Evolutionary conservation across 2,329 filamentous ascomycete species (phyloP).

Genomic region (Venturia asperata): DNA sequence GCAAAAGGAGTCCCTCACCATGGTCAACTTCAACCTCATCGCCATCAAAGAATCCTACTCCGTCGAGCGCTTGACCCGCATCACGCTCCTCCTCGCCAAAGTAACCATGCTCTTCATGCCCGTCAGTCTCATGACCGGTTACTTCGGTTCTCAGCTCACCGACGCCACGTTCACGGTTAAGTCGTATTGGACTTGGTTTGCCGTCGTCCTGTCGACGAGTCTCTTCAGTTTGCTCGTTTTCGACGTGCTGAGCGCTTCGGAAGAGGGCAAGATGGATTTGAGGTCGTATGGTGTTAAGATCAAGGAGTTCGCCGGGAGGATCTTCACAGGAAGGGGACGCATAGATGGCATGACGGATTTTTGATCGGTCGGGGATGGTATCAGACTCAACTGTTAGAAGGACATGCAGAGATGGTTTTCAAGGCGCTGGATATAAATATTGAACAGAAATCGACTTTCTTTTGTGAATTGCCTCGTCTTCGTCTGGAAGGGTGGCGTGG

Average conservation of each 20-base stretch:
- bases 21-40: conserved; percentile 71
- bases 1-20: conserved; percentile 63
- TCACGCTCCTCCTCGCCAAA: conserved; percentile 66
- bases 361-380: not conserved
- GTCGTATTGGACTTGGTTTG: conserved; percentile 64
- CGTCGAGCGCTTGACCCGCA: conserved; percentile 63
- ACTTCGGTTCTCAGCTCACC: conserved; percentile 61
- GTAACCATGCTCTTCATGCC: conserved; percentile 69
- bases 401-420: too few species aligned
- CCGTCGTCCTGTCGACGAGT: conserved; percentile 53
- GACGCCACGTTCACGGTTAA: conserved; percentile 53
- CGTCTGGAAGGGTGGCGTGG: too few species aligned
- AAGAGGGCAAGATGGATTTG: conserved; percentile 49
- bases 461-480: too few species aligned
- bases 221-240: conserved; percentile 52
- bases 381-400: too few species aligned
- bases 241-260: conserved; percentile 49
- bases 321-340: not conserved
- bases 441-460: too few species aligned
- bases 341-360: not conserved
- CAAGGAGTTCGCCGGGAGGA: not conserved
- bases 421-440: too few species aligned
- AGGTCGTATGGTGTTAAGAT: conserved; percentile 10
- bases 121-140: conserved; percentile 66
- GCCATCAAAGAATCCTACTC: conserved; percentile 67